Evolutionary conservation across 1,284 basidiomycete species (phyloP).

Genomic region (Cryptococcus jaspeensis): DNA sequence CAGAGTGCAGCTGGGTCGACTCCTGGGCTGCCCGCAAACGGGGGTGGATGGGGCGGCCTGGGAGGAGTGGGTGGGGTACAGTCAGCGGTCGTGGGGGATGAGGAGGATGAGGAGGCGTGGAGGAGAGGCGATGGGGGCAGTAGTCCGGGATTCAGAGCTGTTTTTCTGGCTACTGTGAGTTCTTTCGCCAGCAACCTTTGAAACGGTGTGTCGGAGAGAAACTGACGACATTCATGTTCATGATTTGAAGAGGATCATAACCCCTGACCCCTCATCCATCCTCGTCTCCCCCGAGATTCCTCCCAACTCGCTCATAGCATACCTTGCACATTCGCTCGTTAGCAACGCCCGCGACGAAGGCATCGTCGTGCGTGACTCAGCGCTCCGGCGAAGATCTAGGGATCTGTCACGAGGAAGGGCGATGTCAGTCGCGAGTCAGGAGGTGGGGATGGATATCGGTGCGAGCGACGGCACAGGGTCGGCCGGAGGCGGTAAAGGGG

Average conservation of each 20-base stretch:
- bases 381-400: slow-evolving; percentile 17
- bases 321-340: slow-evolving; percentile 70
- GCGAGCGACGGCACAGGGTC: not conserved
- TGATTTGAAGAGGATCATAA: slow-evolving; percentile 66
- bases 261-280: slow-evolving; percentile 71
- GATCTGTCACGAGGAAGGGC: slow-evolving; percentile 26
- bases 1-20: too few relatives aligned
- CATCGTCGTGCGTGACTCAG: slow-evolving; percentile 53
- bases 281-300: slow-evolving; percentile 66
- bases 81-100: slow-evolving; percentile 5
- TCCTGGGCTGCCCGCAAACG: too few relatives aligned
- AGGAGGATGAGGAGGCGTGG: slow-evolving; percentile 36
- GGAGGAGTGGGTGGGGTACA: not conserved
- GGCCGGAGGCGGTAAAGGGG: too few relatives aligned
- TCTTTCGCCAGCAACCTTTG: too few relatives aligned
- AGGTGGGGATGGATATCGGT: not conserved
- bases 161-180: slow-evolving; percentile 49
- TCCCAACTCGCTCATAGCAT: slow-evolving; percentile 62
- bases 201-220: not conserved
- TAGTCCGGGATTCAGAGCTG: slow-evolving; percentile 42
- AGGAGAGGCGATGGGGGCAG: slow-evolving; percentile 44
- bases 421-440: slow-evolving; percentile 51
- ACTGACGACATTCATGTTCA: not conserved
- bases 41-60: too few relatives aligned
- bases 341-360: slow-evolving; percentile 68